phyloP scores from a whole-genome alignment of 345 rosid species.

The Gossypium raimondii region DNA sequence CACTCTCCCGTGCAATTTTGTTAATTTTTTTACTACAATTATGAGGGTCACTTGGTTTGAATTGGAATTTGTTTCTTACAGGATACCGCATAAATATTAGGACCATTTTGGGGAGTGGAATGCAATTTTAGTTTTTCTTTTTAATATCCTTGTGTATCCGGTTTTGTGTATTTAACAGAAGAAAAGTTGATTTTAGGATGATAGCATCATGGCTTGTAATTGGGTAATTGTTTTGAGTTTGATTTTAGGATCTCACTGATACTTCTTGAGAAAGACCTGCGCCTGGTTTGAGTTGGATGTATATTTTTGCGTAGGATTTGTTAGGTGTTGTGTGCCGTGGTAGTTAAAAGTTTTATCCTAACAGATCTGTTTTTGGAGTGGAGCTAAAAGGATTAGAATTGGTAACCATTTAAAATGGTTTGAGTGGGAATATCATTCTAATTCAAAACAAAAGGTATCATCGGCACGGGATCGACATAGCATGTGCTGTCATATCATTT shows the following conservation, averaged over 20 bases:
- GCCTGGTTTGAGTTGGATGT: not conserved
- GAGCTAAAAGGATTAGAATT: not conserved
- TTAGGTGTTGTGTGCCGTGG: not conserved
- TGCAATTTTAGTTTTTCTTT: not conserved
- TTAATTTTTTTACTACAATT: not conserved
- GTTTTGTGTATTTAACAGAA: not conserved
- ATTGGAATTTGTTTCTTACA: not conserved
- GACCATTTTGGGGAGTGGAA: not conserved
- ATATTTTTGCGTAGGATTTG: not conserved
- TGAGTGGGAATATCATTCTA: slow-evolving; percentile 1
- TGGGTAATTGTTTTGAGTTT: not conserved
- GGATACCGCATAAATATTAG: slow-evolving; percentile 4
- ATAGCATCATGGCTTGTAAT: slow-evolving; percentile 1
- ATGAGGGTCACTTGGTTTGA: not conserved
- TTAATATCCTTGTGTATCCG: not conserved
- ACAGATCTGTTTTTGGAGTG: not conserved
- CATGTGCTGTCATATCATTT: slow-evolving; percentile 6
- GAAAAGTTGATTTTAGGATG: not conserved
- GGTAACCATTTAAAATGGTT: not conserved
- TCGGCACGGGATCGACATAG: slow-evolving; percentile 3
- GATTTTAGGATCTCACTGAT: not conserved
- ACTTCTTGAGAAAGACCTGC: not conserved
- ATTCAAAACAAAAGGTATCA: not conserved
- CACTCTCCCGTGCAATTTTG: not conserved
- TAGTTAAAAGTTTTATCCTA: not conserved